phyloP scores from a whole-genome alignment of 176 grass and related monocot species.

The Juncus inflexus region DNA sequence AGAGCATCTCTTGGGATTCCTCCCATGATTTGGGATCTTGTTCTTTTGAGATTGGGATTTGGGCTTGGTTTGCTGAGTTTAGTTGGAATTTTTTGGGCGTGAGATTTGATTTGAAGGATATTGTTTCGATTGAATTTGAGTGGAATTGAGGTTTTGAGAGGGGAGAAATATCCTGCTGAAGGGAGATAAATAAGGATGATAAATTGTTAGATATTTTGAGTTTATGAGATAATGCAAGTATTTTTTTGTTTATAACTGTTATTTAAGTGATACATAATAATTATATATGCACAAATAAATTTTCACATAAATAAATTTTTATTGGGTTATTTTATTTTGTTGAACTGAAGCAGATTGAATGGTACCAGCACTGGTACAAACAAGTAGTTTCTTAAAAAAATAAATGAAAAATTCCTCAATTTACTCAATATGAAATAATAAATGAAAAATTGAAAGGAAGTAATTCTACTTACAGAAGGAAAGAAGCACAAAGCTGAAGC shows the following conservation, averaged over 20 bases:
- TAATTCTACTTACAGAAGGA: conserved; percentile 38
- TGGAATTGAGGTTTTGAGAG: conserved; percentile 27
- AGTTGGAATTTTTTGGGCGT: conserved; percentile 16
- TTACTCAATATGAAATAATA: background rate
- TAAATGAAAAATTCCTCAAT: too few species aligned
- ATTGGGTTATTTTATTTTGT: too few species aligned
- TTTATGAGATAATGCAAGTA: too few species aligned
- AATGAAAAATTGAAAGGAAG: conserved; percentile 10
- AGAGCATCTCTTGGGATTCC: conserved; percentile 49
- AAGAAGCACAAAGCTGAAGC: conserved; percentile 27
- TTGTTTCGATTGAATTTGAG: background rate
- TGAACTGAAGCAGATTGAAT: too few species aligned
- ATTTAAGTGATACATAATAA: too few species aligned
- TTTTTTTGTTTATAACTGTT: too few species aligned
- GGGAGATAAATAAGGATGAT: background rate
- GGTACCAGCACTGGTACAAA: too few species aligned
- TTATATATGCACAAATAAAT: too few species aligned
- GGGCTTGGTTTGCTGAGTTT: conserved; percentile 37
- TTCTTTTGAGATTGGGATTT: conserved; percentile 30
- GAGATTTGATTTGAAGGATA: background rate
- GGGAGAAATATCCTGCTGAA: conserved; percentile 35
- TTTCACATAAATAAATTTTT: too few species aligned
- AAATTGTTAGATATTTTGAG: too few species aligned
- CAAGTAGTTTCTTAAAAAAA: too few species aligned
- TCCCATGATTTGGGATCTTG: conserved; percentile 59